Conservation (phyloP, 2,329 filamentous ascomycete species). For the Canariomyces notabilis region DNA sequence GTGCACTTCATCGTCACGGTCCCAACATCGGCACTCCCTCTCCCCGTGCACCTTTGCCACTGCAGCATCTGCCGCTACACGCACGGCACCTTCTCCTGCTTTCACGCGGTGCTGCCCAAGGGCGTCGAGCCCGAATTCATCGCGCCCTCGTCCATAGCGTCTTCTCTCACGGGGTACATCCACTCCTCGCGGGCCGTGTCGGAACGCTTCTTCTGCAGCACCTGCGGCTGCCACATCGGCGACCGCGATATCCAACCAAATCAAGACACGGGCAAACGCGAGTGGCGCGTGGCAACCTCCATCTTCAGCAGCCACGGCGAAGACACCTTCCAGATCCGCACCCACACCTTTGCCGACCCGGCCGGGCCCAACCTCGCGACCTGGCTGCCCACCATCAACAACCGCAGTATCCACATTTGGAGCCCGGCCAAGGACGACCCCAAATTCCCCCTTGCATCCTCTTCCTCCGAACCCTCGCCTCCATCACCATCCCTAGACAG, state of each 20-base stretch:
- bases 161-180: constrained; percentile 36
- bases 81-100: constrained; percentile 38
- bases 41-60: constrained; percentile 41
- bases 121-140: constrained; percentile 36
- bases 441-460: constrained; percentile 22
- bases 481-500: constrained; percentile 24
- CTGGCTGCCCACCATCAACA: constrained; percentile 32
- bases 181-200: constrained; percentile 24
- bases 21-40: constrained; percentile 34
- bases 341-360: constrained; percentile 35
- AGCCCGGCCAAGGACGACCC: constrained; percentile 32
- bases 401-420: constrained; percentile 30
- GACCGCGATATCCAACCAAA: constrained; percentile 27
- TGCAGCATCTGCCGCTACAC: constrained; percentile 42
- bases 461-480: neutral
- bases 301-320: constrained; percentile 36
- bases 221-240: constrained; percentile 43
- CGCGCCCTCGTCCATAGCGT: constrained; percentile 33
- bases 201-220: constrained; percentile 41
- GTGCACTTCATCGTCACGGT: constrained; percentile 40
- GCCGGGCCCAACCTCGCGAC: constrained; percentile 35
- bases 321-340: constrained; percentile 32
- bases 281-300: constrained; percentile 38
- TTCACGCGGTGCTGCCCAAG: constrained; percentile 36
- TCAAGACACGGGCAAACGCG: constrained; percentile 20